Evolutionary conservation across 75 land plant genomes (phyloP).

Genomic region (Isoetes taiwanensis): DNA sequence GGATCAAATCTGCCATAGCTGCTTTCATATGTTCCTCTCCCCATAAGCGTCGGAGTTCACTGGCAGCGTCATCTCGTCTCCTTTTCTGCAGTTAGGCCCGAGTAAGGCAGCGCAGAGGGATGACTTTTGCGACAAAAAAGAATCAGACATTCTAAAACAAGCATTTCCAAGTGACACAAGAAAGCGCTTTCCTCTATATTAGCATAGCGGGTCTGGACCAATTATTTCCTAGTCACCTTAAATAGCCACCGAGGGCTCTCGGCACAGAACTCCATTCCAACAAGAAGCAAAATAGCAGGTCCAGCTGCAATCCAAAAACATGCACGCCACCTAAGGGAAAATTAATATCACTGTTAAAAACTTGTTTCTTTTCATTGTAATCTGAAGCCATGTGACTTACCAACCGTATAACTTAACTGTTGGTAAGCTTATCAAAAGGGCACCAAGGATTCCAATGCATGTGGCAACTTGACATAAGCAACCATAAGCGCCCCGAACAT

Average conservation of each 20-base stretch:
- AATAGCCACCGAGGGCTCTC: conserved; percentile 8
- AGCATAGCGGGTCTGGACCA: no score
- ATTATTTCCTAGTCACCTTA: neutral
- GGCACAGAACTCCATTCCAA: conserved; percentile 6
- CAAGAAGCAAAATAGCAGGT: conserved; percentile 1
- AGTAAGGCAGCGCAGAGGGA: neutral
- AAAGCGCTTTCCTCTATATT: neutral
- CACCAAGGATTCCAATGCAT: conserved; percentile 2
- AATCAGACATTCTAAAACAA: no score
- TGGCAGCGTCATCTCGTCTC: neutral
- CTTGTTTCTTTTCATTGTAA: neutral
- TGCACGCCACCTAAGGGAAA: neutral
- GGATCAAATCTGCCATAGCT: neutral
- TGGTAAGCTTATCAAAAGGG: neutral
- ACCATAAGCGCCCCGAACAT: neutral
- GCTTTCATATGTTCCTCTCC: neutral
- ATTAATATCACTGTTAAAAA: no score
- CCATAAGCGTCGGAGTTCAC: neutral
- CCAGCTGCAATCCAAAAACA: neutral
- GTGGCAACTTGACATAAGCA: conserved; percentile 1
- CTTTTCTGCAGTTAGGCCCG: neutral
- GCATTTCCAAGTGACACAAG: neutral
- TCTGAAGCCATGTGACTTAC: neutral
- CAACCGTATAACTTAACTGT: neutral
- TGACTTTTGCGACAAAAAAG: neutral